Percentiles rank a stretch among this genome's conserved stretches.
phyloP scores from a whole-genome alignment of 208 protist genomes.

The Borovskyia barvae region DNA sequence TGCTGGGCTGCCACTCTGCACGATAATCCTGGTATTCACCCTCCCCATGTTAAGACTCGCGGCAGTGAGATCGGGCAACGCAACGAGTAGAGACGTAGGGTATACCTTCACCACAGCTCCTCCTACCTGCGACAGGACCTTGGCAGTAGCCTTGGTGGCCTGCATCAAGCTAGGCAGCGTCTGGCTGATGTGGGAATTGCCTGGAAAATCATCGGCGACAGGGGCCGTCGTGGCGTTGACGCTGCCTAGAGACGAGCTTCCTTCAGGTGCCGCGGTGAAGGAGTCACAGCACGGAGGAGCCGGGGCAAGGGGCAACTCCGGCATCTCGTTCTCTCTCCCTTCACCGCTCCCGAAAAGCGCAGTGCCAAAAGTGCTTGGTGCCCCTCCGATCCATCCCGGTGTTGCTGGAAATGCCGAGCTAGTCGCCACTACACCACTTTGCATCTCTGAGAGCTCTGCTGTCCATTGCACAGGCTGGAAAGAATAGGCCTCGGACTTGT shows the following conservation, averaged over 20 bases:
- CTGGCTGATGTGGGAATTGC: neutral
- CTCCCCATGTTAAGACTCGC: neutral
- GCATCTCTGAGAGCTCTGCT: neutral
- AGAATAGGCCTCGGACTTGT: slow-evolving; percentile 7
- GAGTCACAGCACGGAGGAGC: too few species aligned
- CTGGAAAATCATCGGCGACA: neutral
- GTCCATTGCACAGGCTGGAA: slow-evolving; percentile 22
- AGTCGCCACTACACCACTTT: neutral
- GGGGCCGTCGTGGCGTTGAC: neutral
- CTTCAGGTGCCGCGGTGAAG: too few species aligned
- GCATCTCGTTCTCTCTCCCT: too few species aligned
- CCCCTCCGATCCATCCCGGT: neutral
- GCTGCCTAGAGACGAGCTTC: neutral
- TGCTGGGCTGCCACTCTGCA: slow-evolving; percentile 11
- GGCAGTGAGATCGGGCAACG: neutral
- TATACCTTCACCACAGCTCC: slow-evolving; percentile 6
- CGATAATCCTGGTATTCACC: slow-evolving; percentile 5
- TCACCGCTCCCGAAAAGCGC: too few species aligned
- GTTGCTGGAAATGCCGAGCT: neutral
- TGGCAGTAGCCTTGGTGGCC: slow-evolving; percentile 3
- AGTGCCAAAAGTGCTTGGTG: too few species aligned
- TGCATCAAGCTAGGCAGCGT: slow-evolving; percentile 7
- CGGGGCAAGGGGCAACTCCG: too few species aligned
- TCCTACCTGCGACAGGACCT: neutral
- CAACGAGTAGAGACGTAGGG: slow-evolving; percentile 18